Base-by-base conservation (phyloP, 305 asterid genomes). In the Solanum chacoense region DNA sequence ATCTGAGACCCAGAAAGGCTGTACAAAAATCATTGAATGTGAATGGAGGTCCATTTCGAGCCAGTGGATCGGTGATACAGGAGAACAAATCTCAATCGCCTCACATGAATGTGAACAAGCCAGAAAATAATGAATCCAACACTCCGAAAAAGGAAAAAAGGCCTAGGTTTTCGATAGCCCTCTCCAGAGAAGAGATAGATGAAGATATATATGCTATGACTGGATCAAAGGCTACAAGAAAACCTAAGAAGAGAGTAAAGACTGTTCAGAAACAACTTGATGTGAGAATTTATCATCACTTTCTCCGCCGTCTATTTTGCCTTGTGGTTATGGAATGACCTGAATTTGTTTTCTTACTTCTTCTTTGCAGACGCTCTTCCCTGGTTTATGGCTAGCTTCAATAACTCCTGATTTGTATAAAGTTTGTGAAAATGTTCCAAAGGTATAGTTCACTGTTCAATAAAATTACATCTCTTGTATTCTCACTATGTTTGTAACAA, bases 1-100 rank as follows among this genome's bases (percentile, higher is more conserved):
- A 96, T 93, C 91, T 96, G 92, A 94, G 98, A 92, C 98, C 98
- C 3, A 93, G 99, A 81, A 97, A 91, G 87, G 95, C 95, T 31
- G 72, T 90, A 40, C 92, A 91, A 78, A 93, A 90, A 87, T 91
- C 93, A 34, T 87, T 90, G 89, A 92, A 93, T 88, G 85, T 90
- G 86, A 93, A 88, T 67, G 95, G 95, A 73, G 94, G 91, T 73
- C 36, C 50, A 20, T 91, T 81, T 28, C 93, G 89, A 76, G 84
- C 65, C 38, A 86, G 14, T 73, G 89, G 90, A 50, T 50, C 87
- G 36, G 14, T 84, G 78, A 45, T 88, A 86, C 92, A 86, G 38
- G 94, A 91, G 85, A 93, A 50, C 91, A 87, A 90, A 90, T 89
- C 90, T 77, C 94, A 91, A 36, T 93, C 93, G 5, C 91, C 92